These are phyloP conservation scores for Amylocarpus encephaloides DNA, from an alignment of 2,329 filamentous ascomycete genomes.

Conservation along the genomic window DNA sequence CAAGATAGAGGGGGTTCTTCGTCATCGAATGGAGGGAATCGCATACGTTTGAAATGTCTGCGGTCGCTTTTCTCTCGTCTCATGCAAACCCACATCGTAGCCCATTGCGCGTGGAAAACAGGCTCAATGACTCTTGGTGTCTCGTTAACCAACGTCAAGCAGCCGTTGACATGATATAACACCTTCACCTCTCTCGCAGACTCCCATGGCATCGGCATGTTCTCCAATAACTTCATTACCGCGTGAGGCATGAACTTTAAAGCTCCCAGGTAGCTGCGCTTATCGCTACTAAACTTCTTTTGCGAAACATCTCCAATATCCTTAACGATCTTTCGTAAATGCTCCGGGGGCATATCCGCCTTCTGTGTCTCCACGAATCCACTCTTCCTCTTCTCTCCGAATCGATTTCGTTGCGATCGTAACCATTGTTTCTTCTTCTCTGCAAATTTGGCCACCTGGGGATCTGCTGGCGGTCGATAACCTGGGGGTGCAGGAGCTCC, in stretches of 20 bases:
- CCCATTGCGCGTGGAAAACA: constrained; percentile 97
- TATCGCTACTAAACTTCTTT: constrained; percentile 98
- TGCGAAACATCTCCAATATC: constrained; percentile 99
- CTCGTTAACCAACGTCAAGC: constrained; percentile 94
- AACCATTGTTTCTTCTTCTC: constrained; percentile 99
- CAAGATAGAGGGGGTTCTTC: constrained; percentile 96
- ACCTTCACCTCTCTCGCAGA: constrained; percentile 94
- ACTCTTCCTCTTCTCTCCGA: constrained; percentile 92
- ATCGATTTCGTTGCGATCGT: constrained; percentile 81
- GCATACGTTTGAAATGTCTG: constrained; percentile 96
- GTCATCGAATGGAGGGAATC: constrained; percentile 97
- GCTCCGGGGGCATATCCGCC: constrained; percentile 96
- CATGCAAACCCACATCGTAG: constrained; percentile 99
- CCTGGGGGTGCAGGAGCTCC: constrained; percentile 72
- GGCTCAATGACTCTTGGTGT: constrained; percentile 94
- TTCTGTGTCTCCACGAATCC: constrained; percentile 98
- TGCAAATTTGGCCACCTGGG: constrained; percentile 86
- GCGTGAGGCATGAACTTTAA: constrained; percentile 99
- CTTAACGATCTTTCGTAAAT: constrained; percentile 94
- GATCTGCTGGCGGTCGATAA: constrained; percentile 72
- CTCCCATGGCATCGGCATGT: constrained; percentile 99
- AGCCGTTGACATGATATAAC: constrained; percentile 96
- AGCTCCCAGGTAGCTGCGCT: constrained; percentile 93
- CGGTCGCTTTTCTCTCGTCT: constrained; percentile 94
- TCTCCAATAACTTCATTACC: constrained; percentile 92